phyloP scores from a whole-genome alignment of 2,329 filamentous ascomycete genomes.

The Emergomyces africanus region DNA sequence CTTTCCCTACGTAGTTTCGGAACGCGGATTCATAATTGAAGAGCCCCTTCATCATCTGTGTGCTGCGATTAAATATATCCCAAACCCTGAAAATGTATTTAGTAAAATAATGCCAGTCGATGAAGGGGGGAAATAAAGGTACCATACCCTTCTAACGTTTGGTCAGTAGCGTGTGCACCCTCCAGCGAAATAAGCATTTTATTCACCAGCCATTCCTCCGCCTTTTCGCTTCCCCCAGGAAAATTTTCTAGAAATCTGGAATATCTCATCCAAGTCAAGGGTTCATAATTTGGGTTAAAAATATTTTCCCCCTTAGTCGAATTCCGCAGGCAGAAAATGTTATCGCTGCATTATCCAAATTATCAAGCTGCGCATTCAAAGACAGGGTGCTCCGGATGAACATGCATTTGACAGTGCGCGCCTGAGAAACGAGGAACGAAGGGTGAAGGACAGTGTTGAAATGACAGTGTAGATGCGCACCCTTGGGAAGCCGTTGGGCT shows the following conservation, averaged over 20 bases:
- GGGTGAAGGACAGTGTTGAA: constrained; percentile 3
- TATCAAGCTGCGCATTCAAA: not conserved
- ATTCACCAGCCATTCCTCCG: constrained; percentile 2
- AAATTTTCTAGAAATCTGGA: not conserved
- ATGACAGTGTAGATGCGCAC: constrained; percentile 4
- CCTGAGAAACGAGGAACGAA: constrained; percentile 1
- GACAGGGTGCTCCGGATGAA: not conserved
- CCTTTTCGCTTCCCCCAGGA: not conserved
- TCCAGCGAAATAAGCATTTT: not conserved
- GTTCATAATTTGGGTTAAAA: not conserved
- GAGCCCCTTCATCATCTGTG: constrained; percentile 4
- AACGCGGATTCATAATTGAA: constrained; percentile 4
- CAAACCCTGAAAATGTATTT: not conserved
- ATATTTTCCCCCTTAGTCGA: not conserved
- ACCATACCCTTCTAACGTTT: constrained; percentile 1
- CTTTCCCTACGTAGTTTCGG: not conserved
- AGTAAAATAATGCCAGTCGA: not conserved
- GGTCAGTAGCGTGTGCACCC: not conserved
- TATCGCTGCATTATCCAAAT: not conserved
- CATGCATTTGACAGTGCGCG: constrained; percentile 2
- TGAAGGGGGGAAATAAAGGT: not conserved
- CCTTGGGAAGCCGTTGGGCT: not conserved
- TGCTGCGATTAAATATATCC: constrained; percentile 5
- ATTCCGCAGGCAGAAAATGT: constrained; percentile 1
- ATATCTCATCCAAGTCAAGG: constrained; percentile 2